phyloP scores from a whole-genome alignment of 768 basidiomycete species.

The Lentinula sp. region DNA sequence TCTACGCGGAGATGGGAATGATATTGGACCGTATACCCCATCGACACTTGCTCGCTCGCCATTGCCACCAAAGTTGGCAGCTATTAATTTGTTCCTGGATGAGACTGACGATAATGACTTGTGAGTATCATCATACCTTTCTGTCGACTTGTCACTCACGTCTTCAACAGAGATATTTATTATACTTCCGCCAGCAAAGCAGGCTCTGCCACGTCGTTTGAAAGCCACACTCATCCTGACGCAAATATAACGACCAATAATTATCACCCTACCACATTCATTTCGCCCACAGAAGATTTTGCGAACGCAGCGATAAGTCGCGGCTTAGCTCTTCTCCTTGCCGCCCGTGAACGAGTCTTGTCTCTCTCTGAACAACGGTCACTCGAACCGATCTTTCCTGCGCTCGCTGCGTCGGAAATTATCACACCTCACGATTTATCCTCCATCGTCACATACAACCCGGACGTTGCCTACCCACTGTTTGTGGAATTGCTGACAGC shows the following conservation, averaged over 20 bases:
- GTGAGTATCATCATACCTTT: slow-evolving; percentile 23
- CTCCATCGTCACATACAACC: slow-evolving; percentile 60
- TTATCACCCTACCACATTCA: neutral
- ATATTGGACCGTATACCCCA: slow-evolving; percentile 81
- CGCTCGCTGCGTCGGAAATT: slow-evolving; percentile 39
- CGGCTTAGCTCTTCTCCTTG: slow-evolving; percentile 62
- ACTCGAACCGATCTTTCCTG: slow-evolving; percentile 44
- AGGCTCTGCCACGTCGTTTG: slow-evolving; percentile 9
- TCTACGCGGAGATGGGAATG: slow-evolving; percentile 74
- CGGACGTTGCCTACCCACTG: slow-evolving; percentile 63
- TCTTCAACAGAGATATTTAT: neutral
- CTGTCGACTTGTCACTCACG: neutral
- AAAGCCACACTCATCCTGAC: slow-evolving; percentile 14
- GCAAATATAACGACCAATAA: slow-evolving; percentile 24
- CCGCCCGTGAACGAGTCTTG: slow-evolving; percentile 66
- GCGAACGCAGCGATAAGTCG: slow-evolving; percentile 53
- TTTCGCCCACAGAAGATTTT: slow-evolving; percentile 44
- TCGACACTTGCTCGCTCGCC: slow-evolving; percentile 69
- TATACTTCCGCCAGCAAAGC: neutral
- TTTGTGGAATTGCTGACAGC: slow-evolving; percentile 51
- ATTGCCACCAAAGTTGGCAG: slow-evolving; percentile 68
- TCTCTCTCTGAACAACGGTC: slow-evolving; percentile 72
- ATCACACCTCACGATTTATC: slow-evolving; percentile 66
- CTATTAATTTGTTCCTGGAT: slow-evolving; percentile 63
- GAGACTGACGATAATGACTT: slow-evolving; percentile 46